Conservation (phyloP, 768 basidiomycete species). For the Tubosaeta brunneosetosa region DNA sequence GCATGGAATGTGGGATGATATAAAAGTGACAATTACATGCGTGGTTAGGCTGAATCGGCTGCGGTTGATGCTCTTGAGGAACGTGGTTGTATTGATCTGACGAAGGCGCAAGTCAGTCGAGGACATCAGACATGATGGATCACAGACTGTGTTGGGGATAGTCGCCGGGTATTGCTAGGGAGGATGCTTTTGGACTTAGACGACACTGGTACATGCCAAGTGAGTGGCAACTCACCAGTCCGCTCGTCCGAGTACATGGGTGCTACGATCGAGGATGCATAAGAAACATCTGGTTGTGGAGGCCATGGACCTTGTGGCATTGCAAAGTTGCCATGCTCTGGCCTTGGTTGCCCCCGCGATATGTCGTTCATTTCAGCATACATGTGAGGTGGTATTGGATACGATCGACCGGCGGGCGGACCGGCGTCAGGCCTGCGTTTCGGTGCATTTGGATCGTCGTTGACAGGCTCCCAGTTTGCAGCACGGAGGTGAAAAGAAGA, state of each 20-base stretch:
- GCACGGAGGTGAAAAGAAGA: constrained; percentile 53
- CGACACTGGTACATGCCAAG: constrained; percentile 7
- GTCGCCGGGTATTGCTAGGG: constrained; percentile 41
- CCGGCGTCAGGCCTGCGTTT: constrained; percentile 34
- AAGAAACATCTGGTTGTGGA: constrained; percentile 34
- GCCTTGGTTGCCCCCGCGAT: constrained; percentile 23
- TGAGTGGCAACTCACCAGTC: constrained; percentile 38
- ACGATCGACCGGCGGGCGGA: constrained; percentile 31
- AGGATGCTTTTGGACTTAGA: constrained; percentile 15
- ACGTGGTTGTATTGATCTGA: constrained; percentile 31
- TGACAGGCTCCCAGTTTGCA: constrained; percentile 51
- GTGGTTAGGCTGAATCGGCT: constrained; percentile 26
- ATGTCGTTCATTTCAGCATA: constrained; percentile 34
- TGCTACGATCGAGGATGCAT: constrained; percentile 40
- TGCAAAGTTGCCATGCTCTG: constrained; percentile 27
- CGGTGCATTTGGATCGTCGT: constrained; percentile 33
- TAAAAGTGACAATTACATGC: constrained; percentile 30
- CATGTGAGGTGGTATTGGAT: constrained; percentile 31
- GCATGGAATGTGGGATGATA: constrained; percentile 15
- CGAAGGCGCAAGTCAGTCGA: constrained; percentile 14
- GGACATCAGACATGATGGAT: constrained; percentile 9
- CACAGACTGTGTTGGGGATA: constrained; percentile 41
- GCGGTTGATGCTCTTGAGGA: constrained; percentile 32
- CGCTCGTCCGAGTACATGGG: constrained; percentile 57
- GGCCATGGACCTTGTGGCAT: constrained; percentile 31